Conservation (phyloP, 495 filamentous ascomycete genomes). For the Podospora pseudoanserina region DNA sequence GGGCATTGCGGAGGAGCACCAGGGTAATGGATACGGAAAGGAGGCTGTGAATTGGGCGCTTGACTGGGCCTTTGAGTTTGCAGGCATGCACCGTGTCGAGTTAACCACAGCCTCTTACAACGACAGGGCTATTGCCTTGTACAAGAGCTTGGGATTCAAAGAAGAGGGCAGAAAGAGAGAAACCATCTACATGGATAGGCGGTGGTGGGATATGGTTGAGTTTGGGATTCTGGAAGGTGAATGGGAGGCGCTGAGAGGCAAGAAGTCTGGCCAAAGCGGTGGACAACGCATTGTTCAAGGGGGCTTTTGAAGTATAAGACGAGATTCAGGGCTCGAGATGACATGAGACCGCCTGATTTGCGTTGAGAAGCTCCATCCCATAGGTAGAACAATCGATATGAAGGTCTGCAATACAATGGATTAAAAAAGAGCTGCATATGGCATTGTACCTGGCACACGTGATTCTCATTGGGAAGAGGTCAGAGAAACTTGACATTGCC, state of each 20-base stretch:
- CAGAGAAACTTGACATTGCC: too few species aligned
- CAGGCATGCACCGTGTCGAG: conserved; percentile 39
- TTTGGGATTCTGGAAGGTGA: conserved; percentile 44
- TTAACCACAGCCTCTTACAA: conserved; percentile 39
- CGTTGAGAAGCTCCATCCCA: too few species aligned
- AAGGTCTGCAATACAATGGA: too few species aligned
- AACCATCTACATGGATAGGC: conserved; percentile 35
- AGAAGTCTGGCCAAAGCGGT: not conserved
- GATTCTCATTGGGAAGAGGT: too few species aligned
- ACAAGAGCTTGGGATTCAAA: conserved; percentile 43
- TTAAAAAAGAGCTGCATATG: too few species aligned
- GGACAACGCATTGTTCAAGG: too few species aligned
- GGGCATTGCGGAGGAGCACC: conserved; percentile 31
- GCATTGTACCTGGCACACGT: too few species aligned
- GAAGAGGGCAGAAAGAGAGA: conserved; percentile 42
- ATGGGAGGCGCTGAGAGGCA: conserved; percentile 26
- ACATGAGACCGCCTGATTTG: too few species aligned
- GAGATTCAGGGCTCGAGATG: too few species aligned
- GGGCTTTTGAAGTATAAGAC: too few species aligned
- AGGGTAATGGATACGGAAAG: conserved; percentile 44
- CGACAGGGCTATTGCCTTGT: conserved; percentile 37
- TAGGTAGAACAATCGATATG: too few species aligned
- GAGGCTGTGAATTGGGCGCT: conserved; percentile 49
- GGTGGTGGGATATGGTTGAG: conserved; percentile 38
- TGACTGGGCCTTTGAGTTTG: conserved; percentile 43